phyloP scores from a whole-genome alignment of 148 eudicot genomes.

The Fagopyrum tataricum region DNA sequence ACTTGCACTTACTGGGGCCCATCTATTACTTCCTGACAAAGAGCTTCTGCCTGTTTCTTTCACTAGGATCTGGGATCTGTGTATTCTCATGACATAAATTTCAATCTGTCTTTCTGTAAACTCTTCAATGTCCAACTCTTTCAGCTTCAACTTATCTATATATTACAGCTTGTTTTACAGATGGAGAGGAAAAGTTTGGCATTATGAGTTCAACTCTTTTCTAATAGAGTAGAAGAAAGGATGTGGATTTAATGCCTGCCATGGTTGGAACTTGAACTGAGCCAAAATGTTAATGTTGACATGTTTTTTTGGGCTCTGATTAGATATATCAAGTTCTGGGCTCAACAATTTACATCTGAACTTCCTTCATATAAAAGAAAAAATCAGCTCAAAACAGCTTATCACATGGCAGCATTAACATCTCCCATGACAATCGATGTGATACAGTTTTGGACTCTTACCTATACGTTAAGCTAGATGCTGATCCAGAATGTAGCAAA shows the following conservation, averaged over 20 bases:
- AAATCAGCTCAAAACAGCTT: background rate
- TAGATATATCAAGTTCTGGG: background rate
- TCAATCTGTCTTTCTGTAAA: background rate
- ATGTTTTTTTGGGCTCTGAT: no score
- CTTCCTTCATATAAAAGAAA: background rate
- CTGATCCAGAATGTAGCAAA: background rate
- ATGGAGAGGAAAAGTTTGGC: background rate
- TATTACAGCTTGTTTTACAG: background rate
- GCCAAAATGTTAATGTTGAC: no score
- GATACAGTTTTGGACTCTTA: background rate
- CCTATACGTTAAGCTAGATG: background rate
- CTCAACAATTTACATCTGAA: background rate
- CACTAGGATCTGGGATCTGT: background rate
- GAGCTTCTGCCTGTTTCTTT: background rate
- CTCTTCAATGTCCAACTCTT: background rate
- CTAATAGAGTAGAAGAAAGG: background rate
- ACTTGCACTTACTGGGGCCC: conserved; percentile 6
- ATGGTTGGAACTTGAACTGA: no score
- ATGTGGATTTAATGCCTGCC: no score
- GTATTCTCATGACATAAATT: background rate
- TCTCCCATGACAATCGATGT: background rate
- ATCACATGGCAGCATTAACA: background rate
- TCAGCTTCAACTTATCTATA: background rate
- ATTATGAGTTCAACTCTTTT: background rate
- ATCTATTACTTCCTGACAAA: background rate